phyloP scores from a whole-genome alignment of 164 flowering plant species.

The Platanus orientalis region DNA sequence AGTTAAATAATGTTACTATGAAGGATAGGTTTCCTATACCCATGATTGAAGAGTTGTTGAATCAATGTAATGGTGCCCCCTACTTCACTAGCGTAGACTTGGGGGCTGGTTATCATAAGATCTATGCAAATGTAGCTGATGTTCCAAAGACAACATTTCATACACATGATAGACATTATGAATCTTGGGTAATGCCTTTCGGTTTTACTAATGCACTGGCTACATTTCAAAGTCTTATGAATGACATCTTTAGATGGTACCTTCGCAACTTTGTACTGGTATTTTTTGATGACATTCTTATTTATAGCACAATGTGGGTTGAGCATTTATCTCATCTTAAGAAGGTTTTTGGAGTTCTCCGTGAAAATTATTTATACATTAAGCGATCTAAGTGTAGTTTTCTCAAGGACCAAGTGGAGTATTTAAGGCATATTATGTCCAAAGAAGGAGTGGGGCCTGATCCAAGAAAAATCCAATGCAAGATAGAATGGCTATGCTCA shows the following conservation, averaged over 20 bases:
- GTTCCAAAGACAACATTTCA: neutral
- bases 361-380: no score
- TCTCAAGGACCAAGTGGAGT: neutral
- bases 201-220: neutral
- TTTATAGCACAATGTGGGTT: neutral
- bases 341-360: neutral
- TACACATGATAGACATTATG: neutral
- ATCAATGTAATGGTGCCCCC: neutral
- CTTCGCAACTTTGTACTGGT: neutral
- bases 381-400: neutral
- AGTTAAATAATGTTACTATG: neutral
- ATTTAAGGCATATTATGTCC: neutral
- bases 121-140: neutral
- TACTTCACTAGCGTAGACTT: neutral
- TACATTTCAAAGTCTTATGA: neutral
- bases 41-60: neutral
- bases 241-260: neutral
- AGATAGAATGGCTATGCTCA: no score
- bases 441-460: neutral
- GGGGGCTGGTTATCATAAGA: neutral
- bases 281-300: neutral
- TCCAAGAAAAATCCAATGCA: neutral
- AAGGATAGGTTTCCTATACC: neutral
- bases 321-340: neutral
- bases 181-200: neutral